Evolutionary conservation across 305 asterid species (phyloP), one percentile per base, ranked within the genome.

Genomic region (Fraxinus nigra): DNA sequence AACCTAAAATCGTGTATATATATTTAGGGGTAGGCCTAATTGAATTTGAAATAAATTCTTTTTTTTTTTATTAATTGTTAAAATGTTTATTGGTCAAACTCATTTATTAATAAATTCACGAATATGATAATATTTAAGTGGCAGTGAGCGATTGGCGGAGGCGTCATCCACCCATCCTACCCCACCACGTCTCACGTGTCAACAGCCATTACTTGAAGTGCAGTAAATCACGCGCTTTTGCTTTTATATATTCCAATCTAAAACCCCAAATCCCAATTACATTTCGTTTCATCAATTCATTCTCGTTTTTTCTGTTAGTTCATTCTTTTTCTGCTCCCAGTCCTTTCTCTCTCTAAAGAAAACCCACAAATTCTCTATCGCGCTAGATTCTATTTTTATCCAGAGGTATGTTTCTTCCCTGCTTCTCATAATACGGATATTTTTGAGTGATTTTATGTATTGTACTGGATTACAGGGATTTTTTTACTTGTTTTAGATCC

Each of bases 401-500:
- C 32, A 46, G 86, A 56, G 87, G 82, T 84, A 75, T 20, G 40
- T 77, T 72, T 59, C 14, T 51, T 16, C 38, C 22, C 72, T 11
- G 35, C 78, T 28, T 73, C 61, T 76, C 26, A 14, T n/a, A 63
- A 28, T 34, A 5, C 28, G 14, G 33, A 18, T 16, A 2, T 34
- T 11, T 20, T 34, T 77, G 0, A 13, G 56, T 11, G 73, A 65
- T 76, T 76, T 51, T 16, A 20, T 78, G 59, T 35, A 2, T 0
- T 22, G 75, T 16, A 46, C 51, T 56, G 24, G 14, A n/a, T 14
- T 59, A 78, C 34, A 14, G 73, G 20, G 22, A 48, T 51, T 51
- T 14, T 46, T 14, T 51, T 51, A 40, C 48, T 16, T 51, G 46
- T 72, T 81, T 63, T 33, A 81, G 88, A 85, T 84, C 84, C 63